Conservation (phyloP, 2,329 filamentous ascomycete genomes). For the Gaeumannomyces tritici region DNA sequence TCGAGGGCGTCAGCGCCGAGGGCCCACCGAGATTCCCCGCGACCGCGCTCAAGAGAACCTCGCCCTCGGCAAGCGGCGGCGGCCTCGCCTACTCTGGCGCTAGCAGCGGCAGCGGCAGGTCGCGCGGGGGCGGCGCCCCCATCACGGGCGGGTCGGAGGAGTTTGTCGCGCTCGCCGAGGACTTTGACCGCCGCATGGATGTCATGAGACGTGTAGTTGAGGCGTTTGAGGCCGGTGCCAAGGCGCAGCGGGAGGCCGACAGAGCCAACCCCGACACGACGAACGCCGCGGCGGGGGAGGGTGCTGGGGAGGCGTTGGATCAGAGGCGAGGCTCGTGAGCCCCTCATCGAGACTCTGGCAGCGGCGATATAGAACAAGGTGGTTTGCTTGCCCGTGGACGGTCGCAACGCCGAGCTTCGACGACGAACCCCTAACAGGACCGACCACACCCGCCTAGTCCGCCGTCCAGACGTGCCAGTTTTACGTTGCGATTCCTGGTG, state of each 20-base stretch:
- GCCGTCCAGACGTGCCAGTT: neutral
- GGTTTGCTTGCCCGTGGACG: no score
- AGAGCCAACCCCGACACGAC: neutral
- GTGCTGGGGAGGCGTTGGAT: neutral
- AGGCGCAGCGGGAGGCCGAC: neutral
- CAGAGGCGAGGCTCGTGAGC: neutral
- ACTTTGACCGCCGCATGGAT: conserved; percentile 49
- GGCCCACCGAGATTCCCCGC: neutral
- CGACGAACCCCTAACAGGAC: neutral
- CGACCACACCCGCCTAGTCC: neutral
- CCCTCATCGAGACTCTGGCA: neutral
- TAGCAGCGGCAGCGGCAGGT: neutral
- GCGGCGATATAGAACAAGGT: no score
- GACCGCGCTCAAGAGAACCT: neutral
- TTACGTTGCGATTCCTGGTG: no score
- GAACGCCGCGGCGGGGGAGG: neutral
- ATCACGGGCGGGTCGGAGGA: conserved; percentile 32
- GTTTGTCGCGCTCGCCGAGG: conserved; percentile 39
- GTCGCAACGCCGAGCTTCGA: neutral
- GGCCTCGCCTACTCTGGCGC: neutral
- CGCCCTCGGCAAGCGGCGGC: neutral
- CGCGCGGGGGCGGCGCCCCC: conserved; percentile 10
- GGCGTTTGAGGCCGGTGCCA: conserved; percentile 18
- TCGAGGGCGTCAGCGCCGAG: conserved; percentile 43
- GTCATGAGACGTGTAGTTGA: conserved; percentile 43